These are phyloP conservation scores for Trichoderma sp. DNA, from an alignment of 2,329 filamentous ascomycete genomes.

Conservation along the genomic window DNA sequence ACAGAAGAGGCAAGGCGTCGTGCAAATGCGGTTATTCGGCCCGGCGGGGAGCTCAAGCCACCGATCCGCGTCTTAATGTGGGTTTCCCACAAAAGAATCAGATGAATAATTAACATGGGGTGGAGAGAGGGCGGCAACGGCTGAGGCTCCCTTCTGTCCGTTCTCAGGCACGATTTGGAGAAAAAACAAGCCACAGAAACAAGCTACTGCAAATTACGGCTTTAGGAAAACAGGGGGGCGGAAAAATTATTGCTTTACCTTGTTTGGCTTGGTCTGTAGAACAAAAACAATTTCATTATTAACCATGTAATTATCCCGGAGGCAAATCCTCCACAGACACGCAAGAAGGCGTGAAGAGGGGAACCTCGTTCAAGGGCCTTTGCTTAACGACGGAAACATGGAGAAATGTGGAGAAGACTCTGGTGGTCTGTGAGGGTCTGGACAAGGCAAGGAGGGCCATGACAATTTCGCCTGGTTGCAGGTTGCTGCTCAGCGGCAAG, in stretches of 20 bases:
- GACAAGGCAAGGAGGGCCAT: background rate
- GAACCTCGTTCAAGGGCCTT: background rate
- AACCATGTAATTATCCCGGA: background rate
- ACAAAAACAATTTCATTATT: background rate
- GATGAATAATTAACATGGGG: background rate
- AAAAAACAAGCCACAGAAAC: background rate
- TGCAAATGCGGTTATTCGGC: slow-evolving; percentile 2
- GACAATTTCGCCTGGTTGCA: background rate
- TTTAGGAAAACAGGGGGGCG: background rate
- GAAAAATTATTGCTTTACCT: background rate
- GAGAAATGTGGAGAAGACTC: background rate
- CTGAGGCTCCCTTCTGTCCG: slow-evolving; percentile 8
- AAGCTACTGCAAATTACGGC: background rate
- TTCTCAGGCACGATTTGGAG: background rate
- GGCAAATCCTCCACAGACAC: background rate
- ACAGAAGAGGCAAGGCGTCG: slow-evolving; percentile 3
- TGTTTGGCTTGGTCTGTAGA: background rate
- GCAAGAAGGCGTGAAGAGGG: background rate
- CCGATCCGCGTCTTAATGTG: slow-evolving; percentile 7
- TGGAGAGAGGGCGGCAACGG: background rate
- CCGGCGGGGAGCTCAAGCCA: slow-evolving; percentile 16
- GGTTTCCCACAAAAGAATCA: background rate
- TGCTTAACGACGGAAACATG: background rate
- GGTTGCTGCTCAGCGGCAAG: background rate
- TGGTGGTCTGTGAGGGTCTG: background rate